phyloP scores from a whole-genome alignment of 495 filamentous ascomycete species.

The Daldinia vernicosa region DNA sequence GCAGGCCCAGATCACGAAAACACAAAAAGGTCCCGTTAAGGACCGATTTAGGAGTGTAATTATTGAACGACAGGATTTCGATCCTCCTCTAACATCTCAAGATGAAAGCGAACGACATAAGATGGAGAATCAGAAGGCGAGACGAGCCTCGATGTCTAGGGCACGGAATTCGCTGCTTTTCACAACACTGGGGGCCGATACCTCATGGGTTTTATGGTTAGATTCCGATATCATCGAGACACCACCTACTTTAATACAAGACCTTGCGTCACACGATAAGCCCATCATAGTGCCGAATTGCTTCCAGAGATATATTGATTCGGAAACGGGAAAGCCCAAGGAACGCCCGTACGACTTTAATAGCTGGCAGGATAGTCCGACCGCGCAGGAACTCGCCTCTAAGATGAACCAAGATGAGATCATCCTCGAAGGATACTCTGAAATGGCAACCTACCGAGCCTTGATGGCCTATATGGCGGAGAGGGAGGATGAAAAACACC shows the following conservation, averaged over 20 bases:
- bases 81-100: constrained; percentile 80
- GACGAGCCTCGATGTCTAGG: constrained; percentile 88
- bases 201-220: constrained; percentile 96
- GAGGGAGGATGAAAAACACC: constrained; percentile 62
- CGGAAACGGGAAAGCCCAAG: constrained; percentile 70
- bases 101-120: constrained; percentile 90
- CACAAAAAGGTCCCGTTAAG: constrained; percentile 79
- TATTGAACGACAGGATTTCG: constrained; percentile 95
- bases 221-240: constrained; percentile 94
- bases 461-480: constrained; percentile 90
- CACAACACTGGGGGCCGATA: constrained; percentile 93
- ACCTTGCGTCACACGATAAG: constrained; percentile 85
- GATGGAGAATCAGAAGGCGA: constrained; percentile 82
- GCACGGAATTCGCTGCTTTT: constrained; percentile 94
- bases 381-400: constrained; percentile 74
- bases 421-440: constrained; percentile 88
- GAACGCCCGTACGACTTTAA: constrained; percentile 96
- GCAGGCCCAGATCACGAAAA: constrained; percentile 83
- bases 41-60: constrained; percentile 89
- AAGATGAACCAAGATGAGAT: constrained; percentile 90
- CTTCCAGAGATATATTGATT: constrained; percentile 86
- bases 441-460: constrained; percentile 88
- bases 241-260: constrained; percentile 85
- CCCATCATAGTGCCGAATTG: constrained; percentile 94
- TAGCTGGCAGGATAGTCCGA: constrained; percentile 88